phyloP scores from a whole-genome alignment of 495 filamentous ascomycete species.

The Penicillium coffeae region DNA sequence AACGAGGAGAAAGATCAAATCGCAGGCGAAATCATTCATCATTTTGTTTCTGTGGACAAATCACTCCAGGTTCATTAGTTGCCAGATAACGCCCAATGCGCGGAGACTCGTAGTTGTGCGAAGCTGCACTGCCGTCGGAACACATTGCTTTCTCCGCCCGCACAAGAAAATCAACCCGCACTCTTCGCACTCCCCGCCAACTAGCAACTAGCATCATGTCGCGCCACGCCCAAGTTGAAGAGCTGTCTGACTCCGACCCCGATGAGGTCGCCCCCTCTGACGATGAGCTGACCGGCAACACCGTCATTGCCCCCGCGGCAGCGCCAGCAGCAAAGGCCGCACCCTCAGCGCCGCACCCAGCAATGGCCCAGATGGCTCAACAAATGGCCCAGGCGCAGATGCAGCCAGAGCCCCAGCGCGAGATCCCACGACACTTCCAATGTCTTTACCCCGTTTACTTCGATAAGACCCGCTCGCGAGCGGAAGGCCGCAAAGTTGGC shows the following conservation, averaged over 20 bases:
- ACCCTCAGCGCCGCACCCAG: slow-evolving; percentile 8
- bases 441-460: slow-evolving; percentile 96
- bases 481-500: slow-evolving; percentile 74
- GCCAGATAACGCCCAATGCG: too few relatives aligned
- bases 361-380: slow-evolving; percentile 36
- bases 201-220: slow-evolving; percentile 55
- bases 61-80: too few relatives aligned
- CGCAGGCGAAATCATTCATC: too few relatives aligned
- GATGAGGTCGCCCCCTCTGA: slow-evolving; percentile 74
- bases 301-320: slow-evolving; percentile 37
- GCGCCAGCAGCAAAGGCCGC: slow-evolving; percentile 25
- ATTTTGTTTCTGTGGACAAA: too few relatives aligned
- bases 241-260: slow-evolving; percentile 75
- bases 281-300: slow-evolving; percentile 46
- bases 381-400: slow-evolving; percentile 14
- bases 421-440: slow-evolving; percentile 71
- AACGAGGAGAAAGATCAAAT: too few relatives aligned
- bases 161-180: slow-evolving; percentile 1
- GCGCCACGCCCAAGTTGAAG: slow-evolving; percentile 77
- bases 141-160: background rate
- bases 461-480: slow-evolving; percentile 68
- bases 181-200: background rate
- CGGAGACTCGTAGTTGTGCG: too few relatives aligned
- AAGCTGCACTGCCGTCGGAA: background rate
- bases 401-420: slow-evolving; percentile 38